These are phyloP conservation scores for Kodamaea neixiangensis DNA, from an alignment of 805 yeast species.

Conservation along the genomic window DNA sequence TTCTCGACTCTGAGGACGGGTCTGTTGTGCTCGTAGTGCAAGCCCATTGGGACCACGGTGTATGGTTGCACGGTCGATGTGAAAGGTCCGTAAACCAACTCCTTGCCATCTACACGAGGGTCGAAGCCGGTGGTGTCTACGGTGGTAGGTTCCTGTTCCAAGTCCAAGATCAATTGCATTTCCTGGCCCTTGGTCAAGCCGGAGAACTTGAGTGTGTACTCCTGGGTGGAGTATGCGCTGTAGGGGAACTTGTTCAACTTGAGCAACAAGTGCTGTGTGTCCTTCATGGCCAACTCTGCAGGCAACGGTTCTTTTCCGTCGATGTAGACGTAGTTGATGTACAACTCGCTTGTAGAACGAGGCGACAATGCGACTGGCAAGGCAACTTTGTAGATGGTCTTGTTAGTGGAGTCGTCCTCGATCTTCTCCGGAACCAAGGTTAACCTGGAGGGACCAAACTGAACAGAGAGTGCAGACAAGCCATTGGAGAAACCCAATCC, in stretches of 20 bases:
- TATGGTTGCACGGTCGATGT: slow-evolving; percentile 44
- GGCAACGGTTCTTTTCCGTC: slow-evolving; percentile 63
- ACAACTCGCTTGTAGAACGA: slow-evolving; percentile 50
- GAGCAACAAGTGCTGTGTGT: slow-evolving; percentile 59
- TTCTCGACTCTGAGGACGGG: slow-evolving; percentile 65
- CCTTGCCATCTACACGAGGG: slow-evolving; percentile 41
- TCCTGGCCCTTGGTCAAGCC: slow-evolving; percentile 52
- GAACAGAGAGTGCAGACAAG: slow-evolving; percentile 46
- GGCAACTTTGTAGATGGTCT: slow-evolving; percentile 40
- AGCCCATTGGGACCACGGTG: slow-evolving; percentile 48
- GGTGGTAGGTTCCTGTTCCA: slow-evolving; percentile 13
- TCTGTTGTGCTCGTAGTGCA: slow-evolving; percentile 62
- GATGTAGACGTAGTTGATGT: slow-evolving; percentile 50
- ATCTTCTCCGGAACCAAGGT: slow-evolving; percentile 8
- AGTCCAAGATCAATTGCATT: slow-evolving; percentile 31
- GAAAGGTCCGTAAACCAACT: slow-evolving; percentile 59
- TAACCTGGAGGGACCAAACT: slow-evolving; percentile 13
- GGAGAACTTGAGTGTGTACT: slow-evolving; percentile 45
- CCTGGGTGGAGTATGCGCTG: slow-evolving; percentile 60
- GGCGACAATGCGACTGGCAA: slow-evolving; percentile 72
- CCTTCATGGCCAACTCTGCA: slow-evolving; percentile 55
- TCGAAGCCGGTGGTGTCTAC: slow-evolving; percentile 22
- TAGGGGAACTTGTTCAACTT: slow-evolving; percentile 56
- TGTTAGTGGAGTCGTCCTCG: not conserved
- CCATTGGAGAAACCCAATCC: slow-evolving; percentile 48